Evolutionary conservation across 2,329 filamentous ascomycete genomes (phyloP).

Genomic region (Allantophomopsis lycopodina): DNA sequence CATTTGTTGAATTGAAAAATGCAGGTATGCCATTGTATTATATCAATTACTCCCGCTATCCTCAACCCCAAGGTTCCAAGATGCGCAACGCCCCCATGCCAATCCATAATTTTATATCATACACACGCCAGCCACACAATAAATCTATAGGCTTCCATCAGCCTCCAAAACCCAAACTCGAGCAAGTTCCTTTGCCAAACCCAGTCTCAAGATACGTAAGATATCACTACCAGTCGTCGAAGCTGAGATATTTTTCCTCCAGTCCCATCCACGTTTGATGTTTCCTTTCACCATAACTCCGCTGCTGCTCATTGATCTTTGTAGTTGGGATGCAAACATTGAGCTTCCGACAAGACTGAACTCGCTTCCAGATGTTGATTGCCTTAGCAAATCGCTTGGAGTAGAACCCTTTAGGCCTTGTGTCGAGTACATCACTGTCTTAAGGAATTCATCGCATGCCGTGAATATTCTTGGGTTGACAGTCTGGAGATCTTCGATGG

Average conservation of each 20-base stretch:
- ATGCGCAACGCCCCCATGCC: too few relatives aligned
- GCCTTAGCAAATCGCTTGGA: slow-evolving; percentile 54
- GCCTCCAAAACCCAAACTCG: slow-evolving; percentile 55
- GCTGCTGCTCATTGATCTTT: slow-evolving; percentile 43
- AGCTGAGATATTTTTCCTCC: slow-evolving; percentile 42
- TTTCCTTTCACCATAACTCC: slow-evolving; percentile 31
- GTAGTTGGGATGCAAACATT: slow-evolving; percentile 50
- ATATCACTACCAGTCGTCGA: slow-evolving; percentile 53
- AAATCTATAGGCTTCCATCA: slow-evolving; percentile 24
- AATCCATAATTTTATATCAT: too few relatives aligned
- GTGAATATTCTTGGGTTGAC: slow-evolving; percentile 59
- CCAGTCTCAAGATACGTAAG: slow-evolving; percentile 57
- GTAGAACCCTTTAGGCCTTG: slow-evolving; percentile 48
- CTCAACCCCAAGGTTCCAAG: too few relatives aligned
- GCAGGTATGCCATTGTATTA: too few relatives aligned
- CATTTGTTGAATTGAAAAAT: too few relatives aligned
- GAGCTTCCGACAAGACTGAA: slow-evolving; percentile 56
- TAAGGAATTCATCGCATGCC: slow-evolving; percentile 67
- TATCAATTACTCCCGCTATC: too few relatives aligned
- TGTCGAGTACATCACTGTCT: slow-evolving; percentile 58
- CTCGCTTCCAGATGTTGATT: slow-evolving; percentile 45
- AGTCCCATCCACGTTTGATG: slow-evolving; percentile 57
- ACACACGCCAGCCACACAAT: background rate
- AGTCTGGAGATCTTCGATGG: slow-evolving; percentile 68
- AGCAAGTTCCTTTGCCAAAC: slow-evolving; percentile 61